Base-by-base conservation (phyloP, 73 alveolate genomes). In the Breviolum minutum region DNA sequence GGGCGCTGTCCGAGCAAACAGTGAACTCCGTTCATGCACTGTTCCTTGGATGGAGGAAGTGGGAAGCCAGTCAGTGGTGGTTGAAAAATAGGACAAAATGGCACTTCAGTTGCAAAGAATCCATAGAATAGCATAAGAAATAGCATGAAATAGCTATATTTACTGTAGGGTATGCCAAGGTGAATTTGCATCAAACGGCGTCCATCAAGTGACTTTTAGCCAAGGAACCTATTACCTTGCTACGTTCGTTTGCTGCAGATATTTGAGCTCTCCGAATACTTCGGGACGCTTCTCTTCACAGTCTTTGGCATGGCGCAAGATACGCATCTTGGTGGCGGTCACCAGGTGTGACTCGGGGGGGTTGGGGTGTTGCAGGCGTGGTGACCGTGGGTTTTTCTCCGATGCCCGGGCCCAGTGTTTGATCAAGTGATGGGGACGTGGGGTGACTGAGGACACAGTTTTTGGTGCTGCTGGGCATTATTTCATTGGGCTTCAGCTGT, bases 381-480 rank as follows among this genome's bases (percentile, higher is more conserved):
- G 2, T 14, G 24, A 13, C 54, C 54, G 0, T 40, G 54, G 54
- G 74, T 66, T 68, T 2, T 17, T 68, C 77, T 22, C 77, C 77
- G n/a, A 68, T 17, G n/a, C 24, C 24, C 24, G 77, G 77, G 24
- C 77, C 77, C 24, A 68, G 17, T 22, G 10, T 60, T 61, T 54
- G 4, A 48, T 32, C 26, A 74, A 61, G 76, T 19, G 12, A 27
- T 11, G 3, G 77, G 17, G 77, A 66, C 17, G 74, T 77, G 5
- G 62, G 24, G 26, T n/a, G 63, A 17, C 93, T 60, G 22, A 86
- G 94, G 94, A 62, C 80, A 8, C 94, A 86, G 48, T 86, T 86
- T 79, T 79, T 86, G 94, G 94, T 86, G 30, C 94, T 86, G 27
- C 94, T 86, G 94, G 94, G 94, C 81, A 86, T 86, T 79, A 86